Base-by-base conservation (phyloP, 2,329 filamentous ascomycete species). In the Aspergillus floridensis region DNA sequence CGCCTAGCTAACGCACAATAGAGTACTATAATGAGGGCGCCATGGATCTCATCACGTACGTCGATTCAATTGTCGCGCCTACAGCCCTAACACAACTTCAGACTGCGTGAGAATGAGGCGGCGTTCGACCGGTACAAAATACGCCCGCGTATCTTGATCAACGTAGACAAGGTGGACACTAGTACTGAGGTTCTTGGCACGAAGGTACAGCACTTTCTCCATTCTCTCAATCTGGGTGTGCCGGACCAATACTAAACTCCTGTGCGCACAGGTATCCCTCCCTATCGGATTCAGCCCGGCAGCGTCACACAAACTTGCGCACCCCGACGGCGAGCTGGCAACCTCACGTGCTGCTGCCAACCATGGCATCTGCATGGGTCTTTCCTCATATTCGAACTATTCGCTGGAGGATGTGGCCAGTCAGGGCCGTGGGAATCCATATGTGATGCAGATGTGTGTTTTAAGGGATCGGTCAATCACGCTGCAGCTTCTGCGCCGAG, bases 11-110 rank as follows among this genome's bases (percentile, higher is more conserved):
- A 51, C 19, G 21, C 1, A 16, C 4, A 12, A 2, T 60, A 79
- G 83, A 84, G 53, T 86, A 84, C 71, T 85, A 81, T 69, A 85
- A 86, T 66, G 82, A 81, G 60, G 83, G 83, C 5, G 81, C 82
- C 5, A 84, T 84, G 73, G 82, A 84, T 62, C 72, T 83, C 24
- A 72, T 81, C 56, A 84, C 82, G 74, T 77, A 66, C 29, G 66
- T 59, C 11, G 10, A 12, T 7, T 8, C 4, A 11, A 35, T 3
- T 21, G 7, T 24, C 16, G 16, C 32, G 1, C 12, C 51, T 35
- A 58, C 38, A 22, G 52, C 32, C 11, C 29, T 26, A 22, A 19
- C 32, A 12, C 24, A 47, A 7, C n/a, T 5, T 29, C 31, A 75
- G 72, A 14, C 69, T 85, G n/a, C 69, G 70, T 22, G 84, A 85